A percentile compares a stretch with the other conserved stretches of the same genome.
phyloP scores from a whole-genome alignment of 768 basidiomycete species.

The Suillus alpinus region DNA sequence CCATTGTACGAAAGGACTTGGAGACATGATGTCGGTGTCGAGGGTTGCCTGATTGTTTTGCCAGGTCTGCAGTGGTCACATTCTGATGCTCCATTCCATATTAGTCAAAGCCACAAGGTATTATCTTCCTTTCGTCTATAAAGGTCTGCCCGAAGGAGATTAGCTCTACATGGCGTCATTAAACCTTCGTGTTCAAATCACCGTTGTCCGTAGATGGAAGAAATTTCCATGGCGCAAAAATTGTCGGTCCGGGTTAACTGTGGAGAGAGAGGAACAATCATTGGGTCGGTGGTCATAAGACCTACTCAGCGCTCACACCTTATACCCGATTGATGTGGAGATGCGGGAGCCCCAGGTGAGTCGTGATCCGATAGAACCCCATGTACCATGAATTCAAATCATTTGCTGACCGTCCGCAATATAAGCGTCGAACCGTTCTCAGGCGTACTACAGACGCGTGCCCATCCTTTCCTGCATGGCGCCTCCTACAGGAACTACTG shows the following conservation, averaged over 20 bases:
- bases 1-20: conserved; percentile 6
- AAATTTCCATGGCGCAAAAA: not conserved
- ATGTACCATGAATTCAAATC: not conserved
- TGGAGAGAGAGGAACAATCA: not conserved
- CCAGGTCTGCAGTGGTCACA: no score
- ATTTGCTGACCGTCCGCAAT: not conserved
- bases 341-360: not conserved
- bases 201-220: not conserved
- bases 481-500: conserved; percentile 40
- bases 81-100: no score
- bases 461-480: conserved; percentile 27
- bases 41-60: not conserved
- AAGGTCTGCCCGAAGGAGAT: no score
- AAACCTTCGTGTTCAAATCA: no score
- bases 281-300: conserved; percentile 6
- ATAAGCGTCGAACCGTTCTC: conserved; percentile 5
- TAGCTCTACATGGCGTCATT: no score
- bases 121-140: no score
- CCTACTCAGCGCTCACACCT: conserved; percentile 5
- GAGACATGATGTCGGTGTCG: conserved; percentile 14
- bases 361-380: not conserved
- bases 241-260: not conserved
- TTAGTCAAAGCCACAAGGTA: no score
- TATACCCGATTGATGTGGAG: conserved; percentile 3
- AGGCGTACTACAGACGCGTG: not conserved